Conservation (phyloP, 2,329 filamentous ascomycete genomes). For the Phialophora verrucosa region DNA sequence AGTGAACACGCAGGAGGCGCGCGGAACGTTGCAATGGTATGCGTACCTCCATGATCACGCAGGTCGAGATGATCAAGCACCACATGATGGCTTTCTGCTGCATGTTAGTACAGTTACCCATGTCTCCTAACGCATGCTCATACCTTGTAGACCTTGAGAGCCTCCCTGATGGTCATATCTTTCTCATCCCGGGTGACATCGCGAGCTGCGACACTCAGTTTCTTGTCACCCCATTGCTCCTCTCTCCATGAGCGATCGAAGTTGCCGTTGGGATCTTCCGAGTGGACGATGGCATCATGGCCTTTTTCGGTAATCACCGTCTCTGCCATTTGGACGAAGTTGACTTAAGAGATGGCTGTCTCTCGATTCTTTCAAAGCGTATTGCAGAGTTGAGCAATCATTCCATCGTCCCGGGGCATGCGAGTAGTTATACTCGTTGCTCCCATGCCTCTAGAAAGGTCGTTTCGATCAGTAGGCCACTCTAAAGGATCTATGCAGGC, state of each 20-base stretch:
- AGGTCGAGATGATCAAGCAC: conserved; percentile 51
- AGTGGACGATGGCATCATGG: conserved; percentile 8
- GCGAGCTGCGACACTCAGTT: conserved; percentile 27
- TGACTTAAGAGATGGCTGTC: neutral
- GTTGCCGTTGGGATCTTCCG: conserved; percentile 24
- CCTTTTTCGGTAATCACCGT: conserved; percentile 8
- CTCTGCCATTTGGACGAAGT: conserved; percentile 8
- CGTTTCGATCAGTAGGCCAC: neutral
- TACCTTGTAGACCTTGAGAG: conserved; percentile 35
- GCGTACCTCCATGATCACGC: conserved; percentile 57
- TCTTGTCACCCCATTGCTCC: conserved; percentile 27
- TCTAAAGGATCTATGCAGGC: neutral
- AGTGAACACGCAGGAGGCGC: neutral
- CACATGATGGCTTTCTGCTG: conserved; percentile 42
- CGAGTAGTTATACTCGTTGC: conserved; percentile 9
- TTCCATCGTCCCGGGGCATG: neutral
- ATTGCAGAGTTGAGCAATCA: neutral
- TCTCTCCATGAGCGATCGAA: conserved; percentile 32
- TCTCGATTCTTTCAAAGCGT: neutral
- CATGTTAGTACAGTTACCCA: neutral
- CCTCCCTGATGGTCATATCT: conserved; percentile 33
- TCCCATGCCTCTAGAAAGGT: neutral
- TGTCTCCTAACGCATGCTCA: neutral
- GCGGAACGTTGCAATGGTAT: neutral
- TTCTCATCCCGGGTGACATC: conserved; percentile 32